Base-by-base conservation (phyloP, 1,284 basidiomycete species). In the Ganoderma lingzhi region DNA sequence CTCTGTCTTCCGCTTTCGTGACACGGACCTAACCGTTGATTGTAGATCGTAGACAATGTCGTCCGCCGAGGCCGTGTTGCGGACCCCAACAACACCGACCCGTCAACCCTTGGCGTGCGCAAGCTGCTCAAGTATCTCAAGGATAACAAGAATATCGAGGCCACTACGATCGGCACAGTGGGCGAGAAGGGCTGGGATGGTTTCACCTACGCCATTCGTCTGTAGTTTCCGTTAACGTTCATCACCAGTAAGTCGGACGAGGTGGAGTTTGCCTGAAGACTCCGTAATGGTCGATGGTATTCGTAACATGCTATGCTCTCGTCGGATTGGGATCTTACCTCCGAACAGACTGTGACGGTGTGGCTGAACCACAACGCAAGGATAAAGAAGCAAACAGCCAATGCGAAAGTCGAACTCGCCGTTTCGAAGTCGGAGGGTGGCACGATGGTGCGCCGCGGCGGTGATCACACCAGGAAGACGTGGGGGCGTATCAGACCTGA, bases 181-280 rank as follows among this genome's bases (percentile, higher is more conserved):
- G 88, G 88, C 28, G 87, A 87, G 75, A 91, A 88, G 74, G 87
- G 87, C 6, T 89, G 86, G 70, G 89, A 90, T 74, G 89, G 89
- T 0, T 89, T 90, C 78, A 73, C 88, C 63, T 90, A 88, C 73
- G 85, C 86, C 0, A 65, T 86, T 30, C 78, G 79, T 53, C 63
- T 78, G 56, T 80, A 76, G 45, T 41, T 48, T 23, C 23, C 23
- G 10, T 28, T 12, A 23, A 14, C 23, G 10, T 28, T 12, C 48
- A 14, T n/a, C 48, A 14, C 48, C 3, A 10, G 23, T 0, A 14
- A 28, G 17, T 17, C 23, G 48, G 23, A 28, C 23, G 4, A 28
- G 48, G 28, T 14, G 12, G 23, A 28, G 23, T 28, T 14, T 28
- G 12, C n/a, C 3, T 9, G 23, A 6, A 28, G 17, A 15, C 42